These are phyloP conservation scores for Fremontodendron californicum DNA, from an alignment of 345 rosid species.

Conservation along the genomic window DNA sequence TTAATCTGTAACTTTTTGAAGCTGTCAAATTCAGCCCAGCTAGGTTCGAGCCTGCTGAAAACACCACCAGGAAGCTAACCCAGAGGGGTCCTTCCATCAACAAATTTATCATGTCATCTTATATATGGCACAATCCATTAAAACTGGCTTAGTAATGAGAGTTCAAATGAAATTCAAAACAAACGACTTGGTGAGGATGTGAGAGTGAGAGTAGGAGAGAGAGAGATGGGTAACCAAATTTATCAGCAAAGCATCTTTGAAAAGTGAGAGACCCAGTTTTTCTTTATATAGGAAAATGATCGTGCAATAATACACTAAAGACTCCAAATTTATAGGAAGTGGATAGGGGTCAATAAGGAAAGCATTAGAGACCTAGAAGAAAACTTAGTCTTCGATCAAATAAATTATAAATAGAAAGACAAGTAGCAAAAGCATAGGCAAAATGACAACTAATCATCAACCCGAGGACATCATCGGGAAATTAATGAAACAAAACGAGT, in stretches of 20 bases:
- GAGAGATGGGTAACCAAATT: not conserved
- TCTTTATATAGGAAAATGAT: not conserved
- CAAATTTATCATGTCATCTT: not conserved
- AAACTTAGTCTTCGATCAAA: not conserved
- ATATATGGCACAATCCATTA: not conserved
- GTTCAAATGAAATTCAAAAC: not conserved
- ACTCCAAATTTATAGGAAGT: not conserved
- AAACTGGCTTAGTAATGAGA: not conserved
- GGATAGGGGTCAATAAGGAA: not conserved
- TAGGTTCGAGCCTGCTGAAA: not conserved
- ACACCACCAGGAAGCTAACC: not conserved
- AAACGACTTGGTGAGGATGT: not conserved
- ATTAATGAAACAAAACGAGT: too few relatives aligned
- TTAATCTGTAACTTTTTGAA: not conserved
- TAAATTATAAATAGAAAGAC: not conserved
- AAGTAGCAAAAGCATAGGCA: not conserved
- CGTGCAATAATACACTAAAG: not conserved
- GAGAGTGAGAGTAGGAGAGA: too few relatives aligned
- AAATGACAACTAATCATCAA: constrained; percentile 15
- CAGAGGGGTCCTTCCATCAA: not conserved
- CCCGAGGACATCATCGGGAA: too few relatives aligned
- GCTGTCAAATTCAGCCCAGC: not conserved
- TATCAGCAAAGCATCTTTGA: not conserved
- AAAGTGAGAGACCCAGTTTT: not conserved
- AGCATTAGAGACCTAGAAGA: not conserved